Base-by-base conservation (phyloP, 2,329 filamentous ascomycete genomes). In the Alternaria ethzedia region DNA sequence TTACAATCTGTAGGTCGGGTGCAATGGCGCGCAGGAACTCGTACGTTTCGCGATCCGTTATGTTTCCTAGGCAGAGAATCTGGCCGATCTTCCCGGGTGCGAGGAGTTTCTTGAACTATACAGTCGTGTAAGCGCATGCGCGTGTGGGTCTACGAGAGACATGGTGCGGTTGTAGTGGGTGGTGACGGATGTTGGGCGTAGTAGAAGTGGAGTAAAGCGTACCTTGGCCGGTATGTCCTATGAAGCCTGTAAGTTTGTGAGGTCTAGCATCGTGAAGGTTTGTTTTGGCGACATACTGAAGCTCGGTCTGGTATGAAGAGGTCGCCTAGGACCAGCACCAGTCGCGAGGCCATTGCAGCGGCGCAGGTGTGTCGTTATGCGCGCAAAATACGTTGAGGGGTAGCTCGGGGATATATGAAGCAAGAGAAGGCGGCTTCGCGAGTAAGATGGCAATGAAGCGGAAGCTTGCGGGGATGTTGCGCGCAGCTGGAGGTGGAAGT, bases 1-100 rank as follows among this genome's bases (percentile, higher is more conserved):
- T 90, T 68, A 91, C 89, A 71, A 91, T 86, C 71, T 91, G 89
- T 44, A 91, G 83, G 73, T 91, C 89, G 5, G 86, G 85, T 6
- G 86, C 84, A 59, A 87, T 83, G 64, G 78, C 78, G 61, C 85
- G 84, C 12, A 88, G 84, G 81, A 87, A 87, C 61, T 85, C 81
- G 79, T 85, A 87, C 56, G 85, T 87, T 68, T 85, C 84, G 71
- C 85, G 84, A 63, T 85, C 84, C 69, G 86, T 88, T 55, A 88
- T 83, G 75, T 88, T 88, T 60, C 86, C 86, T 5, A 88, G 81
- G 71, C 86, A 88, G 59, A 88, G 83, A 62, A 87, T 87, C 62
- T 87, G 85, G 65, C 84, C 84, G 67, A 87, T 87, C 73, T 87
- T 87, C 66, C 85, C 85, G 30, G 85, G 85, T n/a, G 85, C 83